Evolutionary conservation across 1,284 basidiomycete genomes (phyloP), one percentile per base, ranked within the genome.

Genomic region (Caloboletus firmus): DNA sequence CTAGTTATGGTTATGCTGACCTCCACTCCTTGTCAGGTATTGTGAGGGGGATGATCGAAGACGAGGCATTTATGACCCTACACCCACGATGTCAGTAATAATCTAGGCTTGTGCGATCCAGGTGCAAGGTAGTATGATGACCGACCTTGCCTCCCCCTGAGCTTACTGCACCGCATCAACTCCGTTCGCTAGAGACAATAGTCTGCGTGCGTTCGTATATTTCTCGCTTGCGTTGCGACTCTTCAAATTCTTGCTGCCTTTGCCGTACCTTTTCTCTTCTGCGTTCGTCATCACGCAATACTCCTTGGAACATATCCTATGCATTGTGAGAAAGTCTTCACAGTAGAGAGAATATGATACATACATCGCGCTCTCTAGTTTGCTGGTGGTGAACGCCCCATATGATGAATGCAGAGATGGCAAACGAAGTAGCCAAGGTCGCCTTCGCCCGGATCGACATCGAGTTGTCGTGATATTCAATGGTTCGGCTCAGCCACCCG

Each of bases 361-460:
- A 47, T 59, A 95, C 95, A 65, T 94, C 85, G 52, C 88, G 86
- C 71, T 99, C 95, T 64, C 84, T 80, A 41, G 82, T 77, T 72
- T 99, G 96, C 58, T 96, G 82, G 64, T 81, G 90, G 70, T 98
- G 96, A 7, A 99, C 96, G 20, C 86, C 93, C 84, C 87, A 95
- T 65, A 99, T 85, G 7, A 90, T 92, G 31, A 84, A 72, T 2
- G 79, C 79, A 13, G 90, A 85, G 49, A 90, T 71, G 9, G 83
- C 62, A 48, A 92, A 72, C 4, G 94, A 86, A n/a, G 76, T 80
- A 31, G 76, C 74, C 30, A 98, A 79, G 5, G 94, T 92, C 40
- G 81, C 72, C 71, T 92, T 94, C 22, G 95, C 90, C 48, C 80
- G 79, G 53, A 83, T 78, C 54, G 91, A 90, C 84, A 92, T 91